These are phyloP conservation scores for Phytophthora podocarpi DNA, from an alignment of 352 stramenopile genomes.

Conservation along the genomic window DNA sequence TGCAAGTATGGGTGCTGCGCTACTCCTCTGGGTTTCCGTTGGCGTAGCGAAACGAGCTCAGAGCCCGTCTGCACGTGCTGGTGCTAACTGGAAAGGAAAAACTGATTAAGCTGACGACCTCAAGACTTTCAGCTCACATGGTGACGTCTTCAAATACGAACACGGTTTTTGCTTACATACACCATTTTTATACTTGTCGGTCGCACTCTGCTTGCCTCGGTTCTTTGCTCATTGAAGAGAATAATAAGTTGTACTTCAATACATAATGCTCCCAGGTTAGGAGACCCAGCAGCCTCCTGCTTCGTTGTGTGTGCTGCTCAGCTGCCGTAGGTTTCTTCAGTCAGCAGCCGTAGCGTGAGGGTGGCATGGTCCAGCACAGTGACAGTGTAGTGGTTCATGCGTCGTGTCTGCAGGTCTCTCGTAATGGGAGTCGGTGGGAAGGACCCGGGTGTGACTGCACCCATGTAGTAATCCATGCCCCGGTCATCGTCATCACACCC, in stretches of 20 bases:
- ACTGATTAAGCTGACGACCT: neutral
- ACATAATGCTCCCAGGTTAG: constrained; percentile 17
- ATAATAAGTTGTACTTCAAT: constrained; percentile 23
- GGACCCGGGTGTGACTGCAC: constrained; percentile 70
- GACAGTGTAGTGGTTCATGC: constrained; percentile 77
- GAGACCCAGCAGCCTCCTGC: constrained; percentile 14
- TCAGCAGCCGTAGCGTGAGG: constrained; percentile 62
- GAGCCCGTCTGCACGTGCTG: neutral
- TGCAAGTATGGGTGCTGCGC: constrained; percentile 36
- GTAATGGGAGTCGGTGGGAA: constrained; percentile 84
- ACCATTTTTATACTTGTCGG: constrained; percentile 29
- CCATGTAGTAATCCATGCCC: constrained; percentile 45
- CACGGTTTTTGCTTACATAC: constrained; percentile 20
- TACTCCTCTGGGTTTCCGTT: constrained; percentile 47
- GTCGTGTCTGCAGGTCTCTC: constrained; percentile 69
- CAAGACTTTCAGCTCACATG: neutral
- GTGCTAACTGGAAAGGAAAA: constrained; percentile 34
- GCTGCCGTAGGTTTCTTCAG: constrained; percentile 43
- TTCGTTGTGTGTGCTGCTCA: constrained; percentile 7
- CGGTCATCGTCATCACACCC: constrained; percentile 19
- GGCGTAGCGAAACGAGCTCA: constrained; percentile 10
- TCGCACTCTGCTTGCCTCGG: constrained; percentile 11
- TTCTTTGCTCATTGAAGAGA: constrained; percentile 14
- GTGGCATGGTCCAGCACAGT: constrained; percentile 80
- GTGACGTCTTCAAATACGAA: constrained; percentile 11